phyloP scores from a whole-genome alignment of 176 grass and related monocot genomes.

The Tillandsia leiboldiana region DNA sequence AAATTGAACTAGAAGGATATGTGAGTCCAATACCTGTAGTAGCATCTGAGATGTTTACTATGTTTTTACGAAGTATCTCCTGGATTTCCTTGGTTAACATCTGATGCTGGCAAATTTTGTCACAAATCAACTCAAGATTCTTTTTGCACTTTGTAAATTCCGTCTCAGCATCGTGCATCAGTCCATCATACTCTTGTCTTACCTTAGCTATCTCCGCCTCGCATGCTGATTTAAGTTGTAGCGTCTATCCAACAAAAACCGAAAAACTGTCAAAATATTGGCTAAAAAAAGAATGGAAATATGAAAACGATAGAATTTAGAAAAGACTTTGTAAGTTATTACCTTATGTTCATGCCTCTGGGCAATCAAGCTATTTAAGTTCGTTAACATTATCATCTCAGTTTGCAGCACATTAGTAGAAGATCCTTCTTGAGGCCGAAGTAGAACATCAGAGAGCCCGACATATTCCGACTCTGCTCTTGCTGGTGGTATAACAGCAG shows the following conservation, averaged over 20 bases:
- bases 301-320: slow-evolving; percentile 6
- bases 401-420: slow-evolving; percentile 2
- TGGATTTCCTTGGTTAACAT: slow-evolving; percentile 33
- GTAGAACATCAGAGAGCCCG: slow-evolving; percentile 18
- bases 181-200: slow-evolving; percentile 34
- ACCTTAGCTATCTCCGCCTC: slow-evolving; percentile 23
- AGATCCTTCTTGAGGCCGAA: slow-evolving; percentile 14
- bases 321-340: slow-evolving; percentile 10
- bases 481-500: slow-evolving; percentile 14
- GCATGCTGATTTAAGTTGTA: slow-evolving; percentile 23
- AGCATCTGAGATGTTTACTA: slow-evolving; percentile 17
- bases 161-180: slow-evolving; percentile 23
- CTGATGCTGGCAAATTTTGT: slow-evolving; percentile 42
- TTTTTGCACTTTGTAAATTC: slow-evolving; percentile 25
- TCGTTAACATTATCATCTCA: slow-evolving; percentile 29
- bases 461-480: slow-evolving; percentile 13
- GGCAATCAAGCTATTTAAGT: slow-evolving; percentile 17
- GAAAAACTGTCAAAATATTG: slow-evolving; percentile 7
- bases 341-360: slow-evolving; percentile 37
- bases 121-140: slow-evolving; percentile 14
- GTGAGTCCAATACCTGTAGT: slow-evolving; percentile 22
- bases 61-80: slow-evolving; percentile 14
- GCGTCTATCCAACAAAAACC: slow-evolving; percentile 20
- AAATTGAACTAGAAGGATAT: not conserved
- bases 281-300: slow-evolving; percentile 8